Base-by-base conservation (phyloP, 257 asterid genomes). In the Thymus mandschuricus region DNA sequence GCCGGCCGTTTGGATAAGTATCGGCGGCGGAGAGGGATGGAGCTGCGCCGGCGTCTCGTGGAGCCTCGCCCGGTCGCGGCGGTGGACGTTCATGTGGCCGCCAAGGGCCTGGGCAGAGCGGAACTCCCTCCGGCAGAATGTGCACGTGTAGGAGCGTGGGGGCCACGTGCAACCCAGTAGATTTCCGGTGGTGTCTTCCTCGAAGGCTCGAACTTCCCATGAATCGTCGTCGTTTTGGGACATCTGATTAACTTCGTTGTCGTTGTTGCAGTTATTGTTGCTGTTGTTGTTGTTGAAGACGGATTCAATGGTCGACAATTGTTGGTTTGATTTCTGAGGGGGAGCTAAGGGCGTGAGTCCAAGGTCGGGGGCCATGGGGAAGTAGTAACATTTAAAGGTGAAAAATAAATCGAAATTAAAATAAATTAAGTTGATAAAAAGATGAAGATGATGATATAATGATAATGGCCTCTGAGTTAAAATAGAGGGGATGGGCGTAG, bases 61-160 rank as follows among this genome's bases (percentile, higher is more conserved):
- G 54, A 86, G 84, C 75, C 82, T 35, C 1, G 90, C 91, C 0
- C 91, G 88, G 74, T 89, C 96, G 1, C 89, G 87, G 63, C 96
- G 92, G 80, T 89, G 96, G 27, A 89, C 92, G 41, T 89, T 89
- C 96, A 89, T 89, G 76, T 89, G 96, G 12, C 96, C 96, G 29
- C 96, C 92, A 33, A 89, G 81, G 70, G 96, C 96, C 78, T 89
- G 92, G 41, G 96, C 92, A 3, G 96, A 89, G 46, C 88, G 84
- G 80, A 89, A 89, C 74, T 89, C 91, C 51, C 89, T 73, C 56
- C 89, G 67, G 71, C 96, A 89, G 40, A 85, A 89, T 5, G 85
- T 75, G 70, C 92, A 89, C 13, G 81, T 81, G 71, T 89, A 89
- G 21, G 86, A 86, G 55, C 91, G 84, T 0, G 96, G 96, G 0